phyloP scores from a whole-genome alignment of 179 eudicot genomes.

The Corrigiola litoralis region DNA sequence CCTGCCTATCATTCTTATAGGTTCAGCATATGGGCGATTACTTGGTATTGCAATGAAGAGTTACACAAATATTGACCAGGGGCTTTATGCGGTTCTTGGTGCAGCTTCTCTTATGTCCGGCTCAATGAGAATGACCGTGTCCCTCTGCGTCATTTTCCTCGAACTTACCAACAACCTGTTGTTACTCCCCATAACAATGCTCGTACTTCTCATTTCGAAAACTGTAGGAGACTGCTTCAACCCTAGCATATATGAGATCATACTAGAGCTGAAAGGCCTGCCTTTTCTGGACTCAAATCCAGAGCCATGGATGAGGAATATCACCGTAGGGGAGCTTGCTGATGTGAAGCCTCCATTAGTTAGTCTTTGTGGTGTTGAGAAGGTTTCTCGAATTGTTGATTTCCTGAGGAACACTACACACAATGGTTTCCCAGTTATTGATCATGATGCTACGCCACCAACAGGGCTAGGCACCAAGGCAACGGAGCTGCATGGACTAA shows the following conservation, averaged over 20 bases:
- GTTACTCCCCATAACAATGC: conserved; percentile 85
- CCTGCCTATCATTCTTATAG: conserved; percentile 90
- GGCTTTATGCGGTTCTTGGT: conserved; percentile 86
- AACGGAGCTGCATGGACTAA: conserved; percentile 58
- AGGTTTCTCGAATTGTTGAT: conserved; percentile 72
- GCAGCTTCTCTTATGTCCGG: conserved; percentile 98
- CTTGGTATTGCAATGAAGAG: conserved; percentile 71
- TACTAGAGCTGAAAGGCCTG: conserved; percentile 79
- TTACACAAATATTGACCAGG: conserved; percentile 72
- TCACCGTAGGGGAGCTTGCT: conserved; percentile 76
- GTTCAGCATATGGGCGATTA: conserved; percentile 85
- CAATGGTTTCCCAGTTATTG: conserved; percentile 85
- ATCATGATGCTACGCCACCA: conserved; percentile 31
- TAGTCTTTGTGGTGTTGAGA: conserved; percentile 65
- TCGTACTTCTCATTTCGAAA: conserved; percentile 83
- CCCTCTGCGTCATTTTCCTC: conserved; percentile 83
- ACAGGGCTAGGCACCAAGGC: conserved; percentile 31
- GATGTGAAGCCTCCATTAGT: conserved; percentile 74
- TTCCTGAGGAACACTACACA: conserved; percentile 72
- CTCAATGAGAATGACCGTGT: conserved; percentile 97
- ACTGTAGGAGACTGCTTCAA: conserved; percentile 86
- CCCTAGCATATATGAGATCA: conserved; percentile 84
- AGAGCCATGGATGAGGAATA: conserved; percentile 93
- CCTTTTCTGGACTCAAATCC: conserved; percentile 86
- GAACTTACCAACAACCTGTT: conserved; percentile 86